Percentiles rank a stretch among this genome's conserved stretches.
Evolutionary conservation across 2,329 filamentous ascomycete genomes (phyloP).

Genomic region (Penicillium rolfsii): DNA sequence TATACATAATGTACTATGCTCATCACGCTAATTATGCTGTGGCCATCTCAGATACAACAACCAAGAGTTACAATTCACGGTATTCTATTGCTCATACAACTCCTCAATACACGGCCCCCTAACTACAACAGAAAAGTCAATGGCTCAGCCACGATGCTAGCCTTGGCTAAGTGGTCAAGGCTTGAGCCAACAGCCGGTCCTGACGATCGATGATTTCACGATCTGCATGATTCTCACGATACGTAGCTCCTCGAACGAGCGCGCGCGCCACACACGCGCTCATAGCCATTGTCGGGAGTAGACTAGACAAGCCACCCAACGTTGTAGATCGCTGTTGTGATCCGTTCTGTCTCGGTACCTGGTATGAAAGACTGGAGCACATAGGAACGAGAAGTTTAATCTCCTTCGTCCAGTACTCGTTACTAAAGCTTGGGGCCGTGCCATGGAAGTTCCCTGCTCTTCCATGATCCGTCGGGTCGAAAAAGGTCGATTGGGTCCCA

Average conservation of each 20-base stretch:
- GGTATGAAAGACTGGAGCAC: neutral
- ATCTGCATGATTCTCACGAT: conserved; percentile 12
- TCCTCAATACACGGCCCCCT: neutral
- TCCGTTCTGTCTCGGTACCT: neutral
- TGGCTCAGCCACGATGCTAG: conserved; percentile 19
- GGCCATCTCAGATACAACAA: neutral
- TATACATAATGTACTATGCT: neutral
- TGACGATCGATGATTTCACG: conserved; percentile 20
- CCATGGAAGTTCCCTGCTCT: neutral
- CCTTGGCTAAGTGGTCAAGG: conserved; percentile 7
- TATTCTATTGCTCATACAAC: too few species aligned
- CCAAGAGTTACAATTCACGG: too few species aligned
- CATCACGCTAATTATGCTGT: neutral
- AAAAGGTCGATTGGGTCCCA: conserved; percentile 4
- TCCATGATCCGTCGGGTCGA: neutral
- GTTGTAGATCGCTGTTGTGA: neutral
- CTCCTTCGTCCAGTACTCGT: neutral
- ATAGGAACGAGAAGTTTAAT: conserved; percentile 2
- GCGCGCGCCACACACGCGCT: neutral
- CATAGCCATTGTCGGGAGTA: neutral
- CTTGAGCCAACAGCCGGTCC: conserved; percentile 3
- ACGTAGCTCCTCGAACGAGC: neutral
- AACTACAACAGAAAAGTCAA: neutral
- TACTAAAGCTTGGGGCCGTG: conserved; percentile 2
- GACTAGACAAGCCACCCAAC: neutral